Conservation (phyloP, 2,329 filamentous ascomycete species). For the Penicillium sp. region DNA sequence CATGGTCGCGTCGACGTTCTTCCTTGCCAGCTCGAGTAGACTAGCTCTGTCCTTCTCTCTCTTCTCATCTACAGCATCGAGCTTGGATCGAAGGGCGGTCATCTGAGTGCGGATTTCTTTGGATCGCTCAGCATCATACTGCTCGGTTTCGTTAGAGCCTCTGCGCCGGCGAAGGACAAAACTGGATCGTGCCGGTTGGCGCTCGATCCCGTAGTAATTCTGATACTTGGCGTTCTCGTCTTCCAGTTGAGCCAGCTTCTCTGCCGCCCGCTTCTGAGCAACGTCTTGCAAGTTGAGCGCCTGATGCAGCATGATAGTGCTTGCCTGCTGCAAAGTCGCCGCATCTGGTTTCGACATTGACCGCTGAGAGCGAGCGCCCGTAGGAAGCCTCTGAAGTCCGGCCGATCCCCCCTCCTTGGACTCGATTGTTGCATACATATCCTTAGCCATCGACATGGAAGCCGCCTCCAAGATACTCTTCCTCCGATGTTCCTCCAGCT, state of each 20-base stretch:
- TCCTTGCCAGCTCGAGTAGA: slow-evolving; percentile 77
- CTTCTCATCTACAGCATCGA: slow-evolving; percentile 37
- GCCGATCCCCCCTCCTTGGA: slow-evolving; percentile 34
- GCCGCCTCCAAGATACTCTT: slow-evolving; percentile 78
- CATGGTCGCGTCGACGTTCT: slow-evolving; percentile 81
- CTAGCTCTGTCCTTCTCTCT: slow-evolving; percentile 74
- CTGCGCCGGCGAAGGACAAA: slow-evolving; percentile 64
- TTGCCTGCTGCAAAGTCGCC: slow-evolving; percentile 28
- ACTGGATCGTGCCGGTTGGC: slow-evolving; percentile 50
- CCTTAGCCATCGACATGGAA: slow-evolving; percentile 85
- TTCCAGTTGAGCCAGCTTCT: slow-evolving; percentile 80
- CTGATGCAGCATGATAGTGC: slow-evolving; percentile 27
- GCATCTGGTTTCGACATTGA: slow-evolving; percentile 33
- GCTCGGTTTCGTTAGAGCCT: slow-evolving; percentile 68
- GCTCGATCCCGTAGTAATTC: slow-evolving; percentile 74
- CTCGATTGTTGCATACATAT: slow-evolving; percentile 73
- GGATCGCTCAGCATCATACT: slow-evolving; percentile 70
- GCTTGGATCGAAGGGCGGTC: slow-evolving; percentile 76
- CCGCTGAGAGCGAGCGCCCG: slow-evolving; percentile 39
- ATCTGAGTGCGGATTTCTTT: slow-evolving; percentile 77
- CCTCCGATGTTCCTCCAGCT: slow-evolving; percentile 74
- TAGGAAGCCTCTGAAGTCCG: slow-evolving; percentile 41
- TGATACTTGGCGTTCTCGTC: slow-evolving; percentile 71
- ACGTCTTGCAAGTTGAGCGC: slow-evolving; percentile 73
- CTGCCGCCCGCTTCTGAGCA: slow-evolving; percentile 83